A percentile compares a stretch with the other conserved stretches of the same genome.
Evolutionary conservation across 257 asterid genomes (phyloP).

Genomic region (Cruciata laevipes): DNA sequence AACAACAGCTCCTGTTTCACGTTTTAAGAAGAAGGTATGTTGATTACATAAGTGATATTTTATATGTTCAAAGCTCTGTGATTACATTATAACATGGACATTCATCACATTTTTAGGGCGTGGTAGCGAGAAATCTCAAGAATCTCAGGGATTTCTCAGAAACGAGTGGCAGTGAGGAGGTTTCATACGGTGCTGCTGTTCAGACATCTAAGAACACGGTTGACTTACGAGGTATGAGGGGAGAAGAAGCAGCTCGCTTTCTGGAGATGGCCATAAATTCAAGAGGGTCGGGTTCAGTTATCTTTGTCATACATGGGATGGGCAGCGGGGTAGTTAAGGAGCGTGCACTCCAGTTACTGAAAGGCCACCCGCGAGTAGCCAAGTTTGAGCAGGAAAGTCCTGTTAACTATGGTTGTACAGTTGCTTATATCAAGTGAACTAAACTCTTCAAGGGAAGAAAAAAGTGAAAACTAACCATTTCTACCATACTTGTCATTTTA

Average conservation of each 20-base stretch:
- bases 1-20: slow-evolving; percentile 29
- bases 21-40: slow-evolving; percentile 45
- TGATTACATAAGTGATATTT: not conserved
- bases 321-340: slow-evolving; percentile 88
- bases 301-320: slow-evolving; percentile 90
- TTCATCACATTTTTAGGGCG: slow-evolving; percentile 30
- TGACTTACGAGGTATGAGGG: slow-evolving; percentile 84
- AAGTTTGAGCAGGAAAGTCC: slow-evolving; percentile 89
- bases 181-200: slow-evolving; percentile 49
- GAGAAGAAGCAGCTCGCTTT: slow-evolving; percentile 61
- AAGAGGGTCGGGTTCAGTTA: slow-evolving; percentile 58
- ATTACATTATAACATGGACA: not conserved
- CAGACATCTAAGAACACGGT: slow-evolving; percentile 74
- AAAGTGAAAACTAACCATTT: not conserved
- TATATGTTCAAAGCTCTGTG: not conserved
- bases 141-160: slow-evolving; percentile 45
- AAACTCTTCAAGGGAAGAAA: no score
- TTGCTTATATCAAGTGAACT: slow-evolving; percentile 68
- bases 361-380: slow-evolving; percentile 55
- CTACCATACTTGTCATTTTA: not conserved
- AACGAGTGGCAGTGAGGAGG: slow-evolving; percentile 30
- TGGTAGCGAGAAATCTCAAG: slow-evolving; percentile 41
- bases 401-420: slow-evolving; percentile 76
- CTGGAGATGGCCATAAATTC: slow-evolving; percentile 58
- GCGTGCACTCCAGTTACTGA: slow-evolving; percentile 45